A percentile compares a stretch with the other conserved stretches of the same genome.
phyloP scores from a whole-genome alignment of 1,139 yeast genomes.

The Diutina mesorugosa region DNA sequence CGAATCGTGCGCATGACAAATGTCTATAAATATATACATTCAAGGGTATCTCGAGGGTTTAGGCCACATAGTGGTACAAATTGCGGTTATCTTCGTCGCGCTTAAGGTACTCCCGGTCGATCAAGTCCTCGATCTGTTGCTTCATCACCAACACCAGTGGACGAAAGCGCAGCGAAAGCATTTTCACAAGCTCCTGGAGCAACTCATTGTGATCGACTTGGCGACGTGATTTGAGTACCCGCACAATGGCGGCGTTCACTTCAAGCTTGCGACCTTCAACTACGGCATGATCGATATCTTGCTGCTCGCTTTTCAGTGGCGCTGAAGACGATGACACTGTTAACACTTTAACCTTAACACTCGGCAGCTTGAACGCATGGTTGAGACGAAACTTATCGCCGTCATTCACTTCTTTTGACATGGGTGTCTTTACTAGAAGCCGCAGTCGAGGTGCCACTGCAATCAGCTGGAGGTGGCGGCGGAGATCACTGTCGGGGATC shows the following conservation, averaged over 20 bases:
- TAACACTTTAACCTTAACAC: conserved; percentile 62
- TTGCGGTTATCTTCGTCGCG: conserved; percentile 54
- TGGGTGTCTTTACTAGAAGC: conserved; percentile 58
- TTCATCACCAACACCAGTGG: conserved; percentile 62
- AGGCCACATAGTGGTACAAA: conserved; percentile 66
- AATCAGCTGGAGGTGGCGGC: conserved; percentile 70
- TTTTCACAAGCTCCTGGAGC: conserved; percentile 52
- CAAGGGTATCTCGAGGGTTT: neutral
- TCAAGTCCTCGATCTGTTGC: conserved; percentile 63
- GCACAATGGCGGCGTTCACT: conserved; percentile 79
- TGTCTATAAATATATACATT: neutral
- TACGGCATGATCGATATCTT: conserved; percentile 22
- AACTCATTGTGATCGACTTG: conserved; percentile 50
- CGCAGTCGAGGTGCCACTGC: conserved; percentile 78
- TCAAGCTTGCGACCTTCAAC: conserved; percentile 41
- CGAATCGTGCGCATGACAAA: too few species aligned
- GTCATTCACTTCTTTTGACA: conserved; percentile 56
- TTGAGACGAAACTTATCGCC: conserved; percentile 61
- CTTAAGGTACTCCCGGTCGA: conserved; percentile 67
- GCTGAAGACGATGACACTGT: conserved; percentile 35
- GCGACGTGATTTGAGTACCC: conserved; percentile 74
- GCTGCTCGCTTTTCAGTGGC: conserved; percentile 12
- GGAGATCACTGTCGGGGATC: conserved; percentile 61
- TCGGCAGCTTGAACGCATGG: conserved; percentile 56
- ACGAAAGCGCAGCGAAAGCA: conserved; percentile 50